These are phyloP conservation scores for Alternaria longipes DNA, from an alignment of 2,329 filamentous ascomycete species.

Conservation along the genomic window DNA sequence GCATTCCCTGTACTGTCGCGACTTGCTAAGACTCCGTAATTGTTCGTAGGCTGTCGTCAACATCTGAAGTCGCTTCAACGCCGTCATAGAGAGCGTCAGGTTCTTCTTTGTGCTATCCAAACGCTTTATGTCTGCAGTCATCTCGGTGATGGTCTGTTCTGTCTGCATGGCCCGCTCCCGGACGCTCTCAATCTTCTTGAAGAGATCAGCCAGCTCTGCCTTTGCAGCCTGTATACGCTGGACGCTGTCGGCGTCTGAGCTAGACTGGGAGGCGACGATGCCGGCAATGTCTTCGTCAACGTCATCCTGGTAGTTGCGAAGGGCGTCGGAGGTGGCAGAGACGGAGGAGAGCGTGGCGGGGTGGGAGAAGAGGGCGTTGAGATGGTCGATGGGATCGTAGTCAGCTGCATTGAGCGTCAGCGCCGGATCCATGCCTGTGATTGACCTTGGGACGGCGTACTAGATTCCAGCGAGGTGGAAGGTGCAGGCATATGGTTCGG, in stretches of 20 bases:
- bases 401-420: constrained; percentile 65
- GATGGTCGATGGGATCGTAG: constrained; percentile 91
- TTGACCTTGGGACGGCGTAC: constrained; percentile 34
- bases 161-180: constrained; percentile 89
- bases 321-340: constrained; percentile 74
- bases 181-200: constrained; percentile 94
- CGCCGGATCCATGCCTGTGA: constrained; percentile 22
- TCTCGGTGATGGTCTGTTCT: constrained; percentile 94
- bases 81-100: constrained; percentile 96
- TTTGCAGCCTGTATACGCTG: constrained; percentile 92
- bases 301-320: constrained; percentile 80
- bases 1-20: constrained; percentile 92
- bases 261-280: constrained; percentile 79
- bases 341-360: constrained; percentile 84
- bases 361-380: constrained; percentile 93
- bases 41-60: constrained; percentile 99
- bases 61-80: constrained; percentile 97
- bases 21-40: constrained; percentile 80
- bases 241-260: constrained; percentile 85
- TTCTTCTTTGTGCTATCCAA: constrained; percentile 97
- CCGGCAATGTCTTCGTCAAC: constrained; percentile 79
- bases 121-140: constrained; percentile 99
- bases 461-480: constrained; percentile 51
- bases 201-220: constrained; percentile 85
- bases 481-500: constrained; percentile 49